These are phyloP conservation scores for Cyclostephanos invisitatus DNA, from an alignment of 108 stramenopile species.

Conservation along the genomic window DNA sequence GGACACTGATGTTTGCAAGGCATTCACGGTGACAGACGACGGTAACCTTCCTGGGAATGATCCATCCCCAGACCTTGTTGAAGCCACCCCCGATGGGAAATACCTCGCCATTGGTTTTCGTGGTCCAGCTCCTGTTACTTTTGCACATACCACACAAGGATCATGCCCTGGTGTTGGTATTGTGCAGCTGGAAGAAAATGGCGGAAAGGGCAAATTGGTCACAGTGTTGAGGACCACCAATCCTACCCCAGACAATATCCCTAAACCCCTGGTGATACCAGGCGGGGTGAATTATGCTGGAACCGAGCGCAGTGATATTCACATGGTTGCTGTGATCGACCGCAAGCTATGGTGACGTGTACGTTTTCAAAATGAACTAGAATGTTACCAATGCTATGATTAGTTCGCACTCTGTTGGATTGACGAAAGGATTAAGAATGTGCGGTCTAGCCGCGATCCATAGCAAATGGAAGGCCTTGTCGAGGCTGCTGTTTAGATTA, in stretches of 20 bases:
- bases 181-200: conserved; percentile 27
- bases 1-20: neutral
- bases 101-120: conserved; percentile 36
- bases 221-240: conserved; percentile 45
- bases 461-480: no score
- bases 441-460: no score
- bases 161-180: conserved; percentile 45
- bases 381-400: no score
- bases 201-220: conserved; percentile 26
- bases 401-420: no score
- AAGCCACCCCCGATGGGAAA: conserved; percentile 42
- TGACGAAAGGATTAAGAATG: no score
- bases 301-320: conserved; percentile 41
- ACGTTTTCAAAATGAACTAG: no score
- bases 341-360: no score
- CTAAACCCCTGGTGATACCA: neutral
- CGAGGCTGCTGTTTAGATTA: no score
- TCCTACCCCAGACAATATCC: conserved; percentile 1
- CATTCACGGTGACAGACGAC: neutral
- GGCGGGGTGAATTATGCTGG: conserved; percentile 38
- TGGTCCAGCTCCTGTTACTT: conserved; percentile 40
- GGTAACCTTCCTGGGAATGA: neutral
- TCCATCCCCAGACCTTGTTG: conserved; percentile 1
- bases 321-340: conserved; percentile 17
- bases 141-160: conserved; percentile 41